Percentiles rank a stretch among this genome's conserved stretches.
Evolutionary conservation across 1,284 basidiomycete genomes (phyloP).

Genomic region (Sanguinoderma infundibulare): DNA sequence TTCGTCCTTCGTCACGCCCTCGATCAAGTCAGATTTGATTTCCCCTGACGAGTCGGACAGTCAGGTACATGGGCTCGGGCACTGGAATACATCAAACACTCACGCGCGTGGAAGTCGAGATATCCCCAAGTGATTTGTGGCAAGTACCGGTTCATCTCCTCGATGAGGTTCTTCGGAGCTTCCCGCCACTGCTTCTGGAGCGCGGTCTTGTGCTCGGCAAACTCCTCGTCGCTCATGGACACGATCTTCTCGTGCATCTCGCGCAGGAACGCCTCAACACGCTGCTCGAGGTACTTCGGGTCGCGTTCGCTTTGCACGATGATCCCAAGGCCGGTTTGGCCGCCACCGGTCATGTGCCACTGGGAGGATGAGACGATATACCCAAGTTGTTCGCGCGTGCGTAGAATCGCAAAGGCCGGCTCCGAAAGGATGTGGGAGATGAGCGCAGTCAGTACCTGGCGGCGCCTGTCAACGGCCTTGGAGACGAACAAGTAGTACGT

Average conservation of each 20-base stretch:
- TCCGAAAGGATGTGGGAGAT: slow-evolving; percentile 84
- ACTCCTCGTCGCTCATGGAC: slow-evolving; percentile 57
- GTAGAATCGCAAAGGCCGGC: slow-evolving; percentile 91
- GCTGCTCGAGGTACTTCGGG: slow-evolving; percentile 85
- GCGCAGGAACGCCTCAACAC: slow-evolving; percentile 88
- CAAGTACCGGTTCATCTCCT: slow-evolving; percentile 73
- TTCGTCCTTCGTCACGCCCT: slow-evolving; percentile 75
- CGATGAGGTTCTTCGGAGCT: slow-evolving; percentile 70
- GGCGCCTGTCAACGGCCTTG: slow-evolving; percentile 54
- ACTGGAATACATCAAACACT: slow-evolving; percentile 43
- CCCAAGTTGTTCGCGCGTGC: slow-evolving; percentile 97
- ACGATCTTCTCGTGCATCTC: slow-evolving; percentile 56
- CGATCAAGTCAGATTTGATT: slow-evolving; percentile 69
- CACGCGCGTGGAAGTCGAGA: slow-evolving; percentile 76
- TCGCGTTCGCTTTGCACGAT: slow-evolving; percentile 90
- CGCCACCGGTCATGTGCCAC: slow-evolving; percentile 61
- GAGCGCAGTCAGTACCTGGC: slow-evolving; percentile 63
- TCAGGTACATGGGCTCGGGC: slow-evolving; percentile 22
- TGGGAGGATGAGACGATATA: slow-evolving; percentile 79
- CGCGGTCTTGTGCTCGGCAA: slow-evolving; percentile 57
- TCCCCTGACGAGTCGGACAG: slow-evolving; percentile 48
- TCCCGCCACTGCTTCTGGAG: slow-evolving; percentile 74
- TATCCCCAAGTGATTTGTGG: slow-evolving; percentile 76
- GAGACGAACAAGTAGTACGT: slow-evolving; percentile 84
- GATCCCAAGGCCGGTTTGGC: slow-evolving; percentile 83